Evolutionary conservation across 768 basidiomycete genomes (phyloP).

Genomic region (Trametes elegans): DNA sequence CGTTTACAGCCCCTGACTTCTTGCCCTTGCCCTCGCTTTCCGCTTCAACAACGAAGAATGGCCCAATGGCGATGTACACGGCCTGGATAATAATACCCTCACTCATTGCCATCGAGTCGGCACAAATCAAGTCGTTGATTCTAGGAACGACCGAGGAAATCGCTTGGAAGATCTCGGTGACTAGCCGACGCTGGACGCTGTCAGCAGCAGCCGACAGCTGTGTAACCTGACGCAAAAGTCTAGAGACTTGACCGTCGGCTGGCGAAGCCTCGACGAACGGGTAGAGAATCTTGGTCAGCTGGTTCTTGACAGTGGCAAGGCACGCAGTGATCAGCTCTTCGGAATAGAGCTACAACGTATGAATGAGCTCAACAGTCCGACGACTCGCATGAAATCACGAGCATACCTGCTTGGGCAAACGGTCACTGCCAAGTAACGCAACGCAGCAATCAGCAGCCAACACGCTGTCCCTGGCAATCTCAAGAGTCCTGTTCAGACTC

Average conservation of each 20-base stretch:
- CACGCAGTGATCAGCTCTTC: conserved; percentile 88
- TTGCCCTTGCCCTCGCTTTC: conserved; percentile 53
- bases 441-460: conserved; percentile 84
- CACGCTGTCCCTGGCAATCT: conserved; percentile 68
- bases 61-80: conserved; percentile 91
- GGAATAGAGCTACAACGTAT: conserved; percentile 69
- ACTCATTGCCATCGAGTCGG: conserved; percentile 76
- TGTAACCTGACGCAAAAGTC: conserved; percentile 51
- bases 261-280: conserved; percentile 76
- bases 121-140: conserved; percentile 70
- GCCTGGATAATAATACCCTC: conserved; percentile 90
- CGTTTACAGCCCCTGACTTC: conserved; percentile 27
- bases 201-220: conserved; percentile 35
- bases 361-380: background rate
- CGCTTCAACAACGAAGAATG: conserved; percentile 86
- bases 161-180: conserved; percentile 72
- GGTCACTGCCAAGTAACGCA: conserved; percentile 72
- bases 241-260: conserved; percentile 41
- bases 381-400: background rate
- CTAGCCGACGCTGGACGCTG: conserved; percentile 41
- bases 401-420: conserved; percentile 82
- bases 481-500: conserved; percentile 49
- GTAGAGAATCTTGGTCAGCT: conserved; percentile 75
- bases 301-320: conserved; percentile 74
- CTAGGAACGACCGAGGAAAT: conserved; percentile 70